Evolutionary conservation across 768 basidiomycete genomes (phyloP).

Genomic region (Mycena kentingensis): DNA sequence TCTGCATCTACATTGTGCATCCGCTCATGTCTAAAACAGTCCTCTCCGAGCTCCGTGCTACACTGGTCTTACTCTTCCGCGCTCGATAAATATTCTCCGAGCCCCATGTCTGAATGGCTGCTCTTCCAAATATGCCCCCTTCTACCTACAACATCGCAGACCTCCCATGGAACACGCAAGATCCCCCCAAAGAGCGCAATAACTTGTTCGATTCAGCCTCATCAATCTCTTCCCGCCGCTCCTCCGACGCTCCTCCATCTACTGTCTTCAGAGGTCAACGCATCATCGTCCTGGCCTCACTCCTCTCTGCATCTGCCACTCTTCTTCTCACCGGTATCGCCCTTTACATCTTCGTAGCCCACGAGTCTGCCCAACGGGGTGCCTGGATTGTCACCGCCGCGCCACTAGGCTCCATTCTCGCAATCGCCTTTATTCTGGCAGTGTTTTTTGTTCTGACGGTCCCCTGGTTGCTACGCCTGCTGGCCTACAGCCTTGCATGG

Average conservation of each 20-base stretch:
- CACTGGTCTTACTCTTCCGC: too few relatives aligned
- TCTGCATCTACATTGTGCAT: too few relatives aligned
- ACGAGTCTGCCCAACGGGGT: slow-evolving; percentile 11
- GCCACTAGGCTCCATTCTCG: slow-evolving; percentile 12
- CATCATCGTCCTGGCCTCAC: slow-evolving; percentile 3
- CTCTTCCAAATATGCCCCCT: too few relatives aligned
- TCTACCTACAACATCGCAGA: slow-evolving; percentile 11
- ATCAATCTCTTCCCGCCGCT: background rate
- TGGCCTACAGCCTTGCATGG: slow-evolving; percentile 17
- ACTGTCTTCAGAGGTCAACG: slow-evolving; percentile 14
- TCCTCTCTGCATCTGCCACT: slow-evolving; percentile 1
- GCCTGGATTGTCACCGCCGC: slow-evolving; percentile 13
- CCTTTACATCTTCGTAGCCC: slow-evolving; percentile 13
- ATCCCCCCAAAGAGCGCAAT: slow-evolving; percentile 4
- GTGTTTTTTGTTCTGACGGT: slow-evolving; percentile 10
- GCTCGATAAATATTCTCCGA: too few relatives aligned
- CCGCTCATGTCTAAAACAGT: too few relatives aligned
- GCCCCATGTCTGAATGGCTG: too few relatives aligned
- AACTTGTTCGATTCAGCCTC: slow-evolving; percentile 4
- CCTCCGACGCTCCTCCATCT: background rate
- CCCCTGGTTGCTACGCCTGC: background rate
- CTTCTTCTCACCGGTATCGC: slow-evolving; percentile 5
- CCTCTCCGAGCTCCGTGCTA: too few relatives aligned
- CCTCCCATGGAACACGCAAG: slow-evolving; percentile 8
- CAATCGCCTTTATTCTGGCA: slow-evolving; percentile 4